Percentiles rank a stretch among this genome's conserved stretches.
phyloP scores from a whole-genome alignment of 768 basidiomycete species.

The Kwoniella sp. region DNA sequence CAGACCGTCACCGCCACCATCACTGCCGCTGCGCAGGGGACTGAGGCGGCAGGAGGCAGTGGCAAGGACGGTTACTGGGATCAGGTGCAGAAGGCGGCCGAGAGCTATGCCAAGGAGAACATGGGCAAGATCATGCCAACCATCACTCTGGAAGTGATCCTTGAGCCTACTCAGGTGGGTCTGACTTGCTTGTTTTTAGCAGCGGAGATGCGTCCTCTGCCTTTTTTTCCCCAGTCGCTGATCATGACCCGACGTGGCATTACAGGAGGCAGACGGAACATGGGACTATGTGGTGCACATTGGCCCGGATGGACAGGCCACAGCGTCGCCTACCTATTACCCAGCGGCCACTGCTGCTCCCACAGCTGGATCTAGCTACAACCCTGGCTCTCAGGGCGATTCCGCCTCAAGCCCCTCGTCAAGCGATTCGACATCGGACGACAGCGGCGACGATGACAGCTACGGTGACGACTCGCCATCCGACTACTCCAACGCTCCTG shows the following conservation, averaged over 20 bases:
- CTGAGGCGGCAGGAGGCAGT: conserved; percentile 2
- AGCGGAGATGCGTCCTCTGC: too few relatives aligned
- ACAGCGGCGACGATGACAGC: background rate
- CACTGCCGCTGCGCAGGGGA: conserved; percentile 14
- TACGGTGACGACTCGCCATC: conserved; percentile 1
- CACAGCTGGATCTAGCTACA: conserved; percentile 1
- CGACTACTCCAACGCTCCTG: conserved; percentile 5
- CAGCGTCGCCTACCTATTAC: conserved; percentile 33
- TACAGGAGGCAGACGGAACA: conserved; percentile 45
- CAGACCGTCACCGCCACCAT: conserved; percentile 7
- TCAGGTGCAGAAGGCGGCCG: conserved; percentile 25
- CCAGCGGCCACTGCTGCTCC: conserved; percentile 11
- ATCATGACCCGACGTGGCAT: too few relatives aligned
- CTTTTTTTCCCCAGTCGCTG: background rate
- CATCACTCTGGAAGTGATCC: conserved; percentile 42
- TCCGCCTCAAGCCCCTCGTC: background rate
- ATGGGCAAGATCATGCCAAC: conserved; percentile 40
- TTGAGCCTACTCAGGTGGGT: conserved; percentile 48
- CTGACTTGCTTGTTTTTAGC: too few relatives aligned
- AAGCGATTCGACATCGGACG: conserved; percentile 1
- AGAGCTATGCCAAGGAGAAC: conserved; percentile 30
- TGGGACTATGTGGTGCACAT: conserved; percentile 49
- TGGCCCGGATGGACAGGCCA: conserved; percentile 47
- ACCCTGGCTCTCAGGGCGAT: background rate
- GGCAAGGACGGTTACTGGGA: conserved; percentile 11